A percentile compares a stretch with the other conserved stretches of the same genome.
phyloP scores from a whole-genome alignment of 495 filamentous ascomycete genomes.

The Aspergillus bridgeri region DNA sequence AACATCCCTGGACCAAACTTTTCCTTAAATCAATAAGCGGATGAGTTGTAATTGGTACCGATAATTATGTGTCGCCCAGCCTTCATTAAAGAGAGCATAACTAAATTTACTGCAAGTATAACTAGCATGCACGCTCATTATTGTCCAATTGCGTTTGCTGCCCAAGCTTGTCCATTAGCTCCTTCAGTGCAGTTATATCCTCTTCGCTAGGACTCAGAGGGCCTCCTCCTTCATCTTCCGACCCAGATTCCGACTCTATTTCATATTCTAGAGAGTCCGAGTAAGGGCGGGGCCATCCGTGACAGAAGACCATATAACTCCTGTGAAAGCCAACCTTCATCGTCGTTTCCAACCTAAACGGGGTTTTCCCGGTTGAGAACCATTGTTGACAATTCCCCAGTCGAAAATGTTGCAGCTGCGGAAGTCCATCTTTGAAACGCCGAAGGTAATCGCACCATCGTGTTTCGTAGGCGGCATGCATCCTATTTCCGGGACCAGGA shows the following conservation, averaged over 20 bases:
- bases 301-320: conserved; percentile 11
- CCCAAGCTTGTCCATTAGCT: background rate
- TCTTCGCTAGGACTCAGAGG: background rate
- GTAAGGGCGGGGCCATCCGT: background rate
- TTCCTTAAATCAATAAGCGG: no score
- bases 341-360: conserved; percentile 14
- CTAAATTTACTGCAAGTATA: no score
- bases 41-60: no score
- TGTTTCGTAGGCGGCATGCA: conserved; percentile 11
- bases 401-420: conserved; percentile 15
- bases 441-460: conserved; percentile 25
- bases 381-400: conserved; percentile 10
- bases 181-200: background rate
- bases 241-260: no score
- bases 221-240: background rate
- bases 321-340: conserved; percentile 8
- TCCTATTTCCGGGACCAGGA: no score
- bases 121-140: background rate
- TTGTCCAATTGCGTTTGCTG: background rate
- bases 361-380: conserved; percentile 8
- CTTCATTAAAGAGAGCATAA: no score
- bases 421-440: conserved; percentile 12
- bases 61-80: no score
- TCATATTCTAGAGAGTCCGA: no score
- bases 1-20: no score